Conservation (phyloP, 2,329 filamentous ascomycete species). For the Calonectria montana region DNA sequence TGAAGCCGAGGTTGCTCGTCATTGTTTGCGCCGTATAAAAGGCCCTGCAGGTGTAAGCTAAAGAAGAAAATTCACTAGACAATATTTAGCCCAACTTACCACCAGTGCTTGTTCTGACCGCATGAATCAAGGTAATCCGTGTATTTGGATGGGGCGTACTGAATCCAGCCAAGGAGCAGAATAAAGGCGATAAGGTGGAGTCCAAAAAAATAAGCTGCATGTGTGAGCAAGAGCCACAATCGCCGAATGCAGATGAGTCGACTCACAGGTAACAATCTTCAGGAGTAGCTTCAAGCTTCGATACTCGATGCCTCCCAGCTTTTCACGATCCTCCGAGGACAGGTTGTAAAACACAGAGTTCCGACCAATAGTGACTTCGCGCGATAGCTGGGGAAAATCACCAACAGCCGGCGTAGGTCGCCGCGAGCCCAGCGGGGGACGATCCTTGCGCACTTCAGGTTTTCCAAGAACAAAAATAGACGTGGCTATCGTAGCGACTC, state of each 20-base stretch:
- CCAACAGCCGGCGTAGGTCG: constrained; percentile 32
- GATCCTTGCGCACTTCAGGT: constrained; percentile 29
- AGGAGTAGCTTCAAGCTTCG: constrained; percentile 60
- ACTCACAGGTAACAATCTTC: constrained; percentile 56
- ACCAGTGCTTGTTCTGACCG: constrained; percentile 59
- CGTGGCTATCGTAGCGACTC: constrained; percentile 46
- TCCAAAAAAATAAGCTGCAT: constrained; percentile 56
- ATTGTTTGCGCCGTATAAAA: constrained; percentile 64
- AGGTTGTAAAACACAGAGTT: constrained; percentile 60
- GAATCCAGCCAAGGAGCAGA: constrained; percentile 61
- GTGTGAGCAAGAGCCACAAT: not conserved
- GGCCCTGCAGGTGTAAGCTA: constrained; percentile 48
- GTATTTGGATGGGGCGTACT: constrained; percentile 53
- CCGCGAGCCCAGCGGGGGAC: constrained; percentile 15
- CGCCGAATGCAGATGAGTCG: no score
- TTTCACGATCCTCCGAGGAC: constrained; percentile 52
- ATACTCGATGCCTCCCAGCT: constrained; percentile 65
- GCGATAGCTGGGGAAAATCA: constrained; percentile 54
- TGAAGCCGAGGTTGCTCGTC: constrained; percentile 64
- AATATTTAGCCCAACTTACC: constrained; percentile 50
- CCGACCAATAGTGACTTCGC: constrained; percentile 55
- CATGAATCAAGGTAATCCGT: constrained; percentile 51
- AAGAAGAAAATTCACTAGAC: no score
- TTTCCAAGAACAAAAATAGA: constrained; percentile 54
- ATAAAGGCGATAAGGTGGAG: constrained; percentile 60